phyloP scores from a whole-genome alignment of 2,329 filamentous ascomycete genomes.

The Arthroderma sp. region DNA sequence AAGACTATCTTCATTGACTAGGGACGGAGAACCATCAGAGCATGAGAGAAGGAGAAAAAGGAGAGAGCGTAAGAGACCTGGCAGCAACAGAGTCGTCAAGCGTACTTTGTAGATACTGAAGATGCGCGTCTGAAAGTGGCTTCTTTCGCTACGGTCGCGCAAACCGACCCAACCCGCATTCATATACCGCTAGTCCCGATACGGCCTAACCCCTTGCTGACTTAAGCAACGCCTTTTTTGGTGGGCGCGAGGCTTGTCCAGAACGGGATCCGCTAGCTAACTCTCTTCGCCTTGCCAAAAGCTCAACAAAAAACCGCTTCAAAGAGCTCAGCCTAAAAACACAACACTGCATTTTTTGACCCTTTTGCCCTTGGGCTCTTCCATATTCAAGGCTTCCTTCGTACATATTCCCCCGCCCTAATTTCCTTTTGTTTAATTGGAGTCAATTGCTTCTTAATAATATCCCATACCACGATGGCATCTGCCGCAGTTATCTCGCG shows the following conservation, averaged over 20 bases:
- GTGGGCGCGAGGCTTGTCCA: constrained; percentile 2
- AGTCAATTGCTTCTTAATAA: background rate
- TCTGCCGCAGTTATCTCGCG: constrained; percentile 38
- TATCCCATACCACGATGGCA: constrained; percentile 7
- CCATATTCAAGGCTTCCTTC: no score
- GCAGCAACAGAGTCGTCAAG: background rate
- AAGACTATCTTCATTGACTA: constrained; percentile 6
- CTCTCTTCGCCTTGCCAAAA: background rate
- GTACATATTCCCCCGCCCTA: no score
- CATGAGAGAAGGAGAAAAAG: background rate
- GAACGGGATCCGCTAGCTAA: constrained; percentile 1
- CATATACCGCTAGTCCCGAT: background rate
- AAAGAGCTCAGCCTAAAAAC: background rate
- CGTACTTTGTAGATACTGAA: background rate
- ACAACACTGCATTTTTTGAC: background rate
- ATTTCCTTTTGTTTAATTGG: background rate
- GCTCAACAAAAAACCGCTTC: constrained; percentile 8
- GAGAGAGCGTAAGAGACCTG: background rate
- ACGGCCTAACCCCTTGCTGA: background rate
- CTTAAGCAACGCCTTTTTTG: constrained; percentile 3
- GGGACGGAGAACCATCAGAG: background rate
- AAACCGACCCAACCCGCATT: background rate
- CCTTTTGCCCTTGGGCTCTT: no score
- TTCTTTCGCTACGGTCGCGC: constrained; percentile 7
- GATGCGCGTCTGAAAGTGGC: constrained; percentile 3